phyloP scores from a whole-genome alignment of 768 basidiomycete species.

The Lentinula sp. region DNA sequence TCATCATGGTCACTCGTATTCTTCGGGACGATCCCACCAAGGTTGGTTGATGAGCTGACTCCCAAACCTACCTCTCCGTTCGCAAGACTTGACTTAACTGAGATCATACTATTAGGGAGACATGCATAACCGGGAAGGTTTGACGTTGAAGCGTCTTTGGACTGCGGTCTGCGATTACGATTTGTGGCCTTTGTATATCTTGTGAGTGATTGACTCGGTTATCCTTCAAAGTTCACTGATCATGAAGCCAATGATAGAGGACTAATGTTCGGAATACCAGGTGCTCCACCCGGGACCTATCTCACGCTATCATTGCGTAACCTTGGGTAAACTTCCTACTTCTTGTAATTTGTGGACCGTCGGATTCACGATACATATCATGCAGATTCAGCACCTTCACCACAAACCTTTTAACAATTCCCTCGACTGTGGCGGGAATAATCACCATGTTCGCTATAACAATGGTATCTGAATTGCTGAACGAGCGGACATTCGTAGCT shows the following conservation, averaged over 20 bases:
- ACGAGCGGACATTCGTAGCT: slow-evolving; percentile 49
- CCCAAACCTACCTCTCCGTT: not conserved
- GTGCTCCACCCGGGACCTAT: slow-evolving; percentile 42
- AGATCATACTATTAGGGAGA: slow-evolving; percentile 31
- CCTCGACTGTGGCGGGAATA: slow-evolving; percentile 43
- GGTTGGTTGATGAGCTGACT: slow-evolving; percentile 16
- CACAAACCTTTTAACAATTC: slow-evolving; percentile 58
- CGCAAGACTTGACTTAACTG: not conserved
- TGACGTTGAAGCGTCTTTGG: slow-evolving; percentile 45
- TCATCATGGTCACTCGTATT: slow-evolving; percentile 54
- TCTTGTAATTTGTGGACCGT: not conserved
- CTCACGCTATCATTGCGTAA: slow-evolving; percentile 52
- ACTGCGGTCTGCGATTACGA: slow-evolving; percentile 53
- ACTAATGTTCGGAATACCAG: slow-evolving; percentile 47
- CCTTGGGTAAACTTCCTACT: slow-evolving; percentile 31
- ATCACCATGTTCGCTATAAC: slow-evolving; percentile 46
- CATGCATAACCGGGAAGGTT: slow-evolving; percentile 66
- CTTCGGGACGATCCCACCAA: slow-evolving; percentile 60
- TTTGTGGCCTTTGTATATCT: slow-evolving; percentile 60
- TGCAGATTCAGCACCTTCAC: slow-evolving; percentile 51
- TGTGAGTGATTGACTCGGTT: slow-evolving; percentile 16
- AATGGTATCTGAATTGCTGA: slow-evolving; percentile 42
- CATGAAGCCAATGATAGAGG: slow-evolving; percentile 25
- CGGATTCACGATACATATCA: not conserved
- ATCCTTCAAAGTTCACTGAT: not conserved